Percentiles rank a stretch among this genome's conserved stretches.
Evolutionary conservation across 371 early-diverging fungal genomes (phyloP).

Genomic region (Mucor piriformis): DNA sequence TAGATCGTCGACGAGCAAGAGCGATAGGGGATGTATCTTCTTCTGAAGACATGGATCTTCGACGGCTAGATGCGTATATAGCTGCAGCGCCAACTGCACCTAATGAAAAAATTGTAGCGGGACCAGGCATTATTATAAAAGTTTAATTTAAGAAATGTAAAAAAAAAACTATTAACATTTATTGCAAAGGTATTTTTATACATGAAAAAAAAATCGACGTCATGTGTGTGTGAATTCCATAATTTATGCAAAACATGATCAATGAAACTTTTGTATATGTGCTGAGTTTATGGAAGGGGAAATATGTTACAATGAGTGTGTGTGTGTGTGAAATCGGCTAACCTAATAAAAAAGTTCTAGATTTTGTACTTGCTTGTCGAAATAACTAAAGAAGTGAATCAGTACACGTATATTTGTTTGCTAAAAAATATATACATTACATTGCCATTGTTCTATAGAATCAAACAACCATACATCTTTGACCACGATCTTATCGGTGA

Average conservation of each 20-base stretch:
- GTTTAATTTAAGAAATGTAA: background rate
- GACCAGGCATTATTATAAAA: constrained; percentile 39
- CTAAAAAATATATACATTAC: constrained; percentile 6
- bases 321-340: too few relatives aligned
- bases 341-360: background rate
- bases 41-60: constrained; percentile 18
- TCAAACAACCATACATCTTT: constrained; percentile 26
- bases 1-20: constrained; percentile 41
- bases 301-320: too few relatives aligned
- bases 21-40: constrained; percentile 25
- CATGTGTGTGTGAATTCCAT: background rate
- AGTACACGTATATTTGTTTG: too few relatives aligned
- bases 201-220: background rate
- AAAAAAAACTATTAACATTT: background rate
- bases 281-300: background rate
- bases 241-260: background rate
- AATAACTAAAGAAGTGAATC: too few relatives aligned
- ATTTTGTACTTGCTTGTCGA: background rate
- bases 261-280: background rate
- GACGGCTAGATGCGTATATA: constrained; percentile 27
- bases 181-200: background rate
- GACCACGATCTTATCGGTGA: constrained; percentile 9
- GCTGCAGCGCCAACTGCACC: constrained; percentile 50
- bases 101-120: constrained; percentile 45
- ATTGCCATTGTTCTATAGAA: constrained; percentile 26